phyloP scores from a whole-genome alignment of 306 rosid genomes.

The Cicer cuneatum region DNA sequence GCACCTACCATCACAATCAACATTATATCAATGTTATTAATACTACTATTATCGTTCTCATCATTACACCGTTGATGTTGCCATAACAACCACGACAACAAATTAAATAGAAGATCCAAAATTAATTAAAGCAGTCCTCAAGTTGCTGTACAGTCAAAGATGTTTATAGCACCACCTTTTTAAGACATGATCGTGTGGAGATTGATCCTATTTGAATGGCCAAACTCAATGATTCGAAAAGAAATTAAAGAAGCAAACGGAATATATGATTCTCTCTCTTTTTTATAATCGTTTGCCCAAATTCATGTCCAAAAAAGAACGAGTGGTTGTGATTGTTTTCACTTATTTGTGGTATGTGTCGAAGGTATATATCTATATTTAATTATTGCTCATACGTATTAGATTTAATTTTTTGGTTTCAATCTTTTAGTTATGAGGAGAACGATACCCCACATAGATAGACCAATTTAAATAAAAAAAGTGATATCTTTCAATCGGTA shows the following conservation, averaged over 20 bases:
- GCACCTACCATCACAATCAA: background rate
- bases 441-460: too few relatives aligned
- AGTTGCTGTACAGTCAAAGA: slow-evolving; percentile 48
- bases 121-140: slow-evolving; percentile 1
- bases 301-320: background rate
- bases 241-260: slow-evolving; percentile 41
- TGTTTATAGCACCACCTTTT: slow-evolving; percentile 30
- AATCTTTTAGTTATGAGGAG: too few relatives aligned
- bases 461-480: too few relatives aligned
- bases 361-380: too few relatives aligned
- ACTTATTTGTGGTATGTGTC: too few relatives aligned
- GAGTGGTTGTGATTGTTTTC: too few relatives aligned
- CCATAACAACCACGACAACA: slow-evolving; percentile 26
- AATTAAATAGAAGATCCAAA: background rate
- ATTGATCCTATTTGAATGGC: slow-evolving; percentile 54
- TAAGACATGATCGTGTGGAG: slow-evolving; percentile 19
- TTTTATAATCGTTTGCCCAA: background rate
- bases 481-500: too few relatives aligned
- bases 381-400: too few relatives aligned
- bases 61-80: background rate
- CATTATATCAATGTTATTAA: background rate
- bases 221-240: slow-evolving; percentile 37
- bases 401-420: too few relatives aligned
- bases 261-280: slow-evolving; percentile 27
- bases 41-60: background rate